phyloP scores from a whole-genome alignment of 2,329 filamentous ascomycete species.

The Penicillium glabrum region DNA sequence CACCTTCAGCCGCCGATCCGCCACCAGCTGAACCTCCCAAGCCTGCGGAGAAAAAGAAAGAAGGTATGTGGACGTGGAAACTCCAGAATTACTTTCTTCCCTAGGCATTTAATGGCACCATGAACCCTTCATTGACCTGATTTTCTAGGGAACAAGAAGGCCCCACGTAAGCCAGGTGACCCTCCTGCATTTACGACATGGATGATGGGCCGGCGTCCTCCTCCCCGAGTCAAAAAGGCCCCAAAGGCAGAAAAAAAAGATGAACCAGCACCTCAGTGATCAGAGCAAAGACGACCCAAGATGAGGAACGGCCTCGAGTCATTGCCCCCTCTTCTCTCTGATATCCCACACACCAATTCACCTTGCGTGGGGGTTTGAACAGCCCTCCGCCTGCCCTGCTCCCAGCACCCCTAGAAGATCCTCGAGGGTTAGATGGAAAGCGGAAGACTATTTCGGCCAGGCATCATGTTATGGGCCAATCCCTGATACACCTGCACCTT shows the following conservation, averaged over 20 bases:
- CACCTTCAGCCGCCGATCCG: constrained; percentile 24
- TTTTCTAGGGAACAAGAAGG: constrained; percentile 32
- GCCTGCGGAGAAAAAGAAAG: constrained; percentile 33
- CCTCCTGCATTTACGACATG: constrained; percentile 44
- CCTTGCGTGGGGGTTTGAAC: not conserved
- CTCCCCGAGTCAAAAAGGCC: constrained; percentile 47
- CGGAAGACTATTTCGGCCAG: not conserved
- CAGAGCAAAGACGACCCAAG: not conserved
- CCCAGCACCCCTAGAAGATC: not conserved
- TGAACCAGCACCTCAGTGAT: constrained; percentile 24
- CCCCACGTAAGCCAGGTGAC: constrained; percentile 3
- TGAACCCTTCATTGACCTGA: too few relatives aligned
- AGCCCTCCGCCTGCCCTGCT: not conserved
- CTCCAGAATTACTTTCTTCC: not conserved
- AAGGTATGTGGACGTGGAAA: constrained; percentile 26
- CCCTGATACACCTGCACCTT: not conserved
- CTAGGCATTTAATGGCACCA: not conserved
- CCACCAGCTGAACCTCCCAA: constrained; percentile 20
- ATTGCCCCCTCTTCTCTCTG: not conserved
- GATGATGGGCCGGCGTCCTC: constrained; percentile 42
- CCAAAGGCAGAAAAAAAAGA: constrained; percentile 29
- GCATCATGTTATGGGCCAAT: not conserved
- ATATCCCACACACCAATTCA: not conserved
- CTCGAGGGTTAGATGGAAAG: not conserved
- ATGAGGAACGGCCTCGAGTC: not conserved